These are phyloP conservation scores for Endoconidiophora polonica DNA, from an alignment of 2,329 filamentous ascomycete genomes.

Conservation along the genomic window DNA sequence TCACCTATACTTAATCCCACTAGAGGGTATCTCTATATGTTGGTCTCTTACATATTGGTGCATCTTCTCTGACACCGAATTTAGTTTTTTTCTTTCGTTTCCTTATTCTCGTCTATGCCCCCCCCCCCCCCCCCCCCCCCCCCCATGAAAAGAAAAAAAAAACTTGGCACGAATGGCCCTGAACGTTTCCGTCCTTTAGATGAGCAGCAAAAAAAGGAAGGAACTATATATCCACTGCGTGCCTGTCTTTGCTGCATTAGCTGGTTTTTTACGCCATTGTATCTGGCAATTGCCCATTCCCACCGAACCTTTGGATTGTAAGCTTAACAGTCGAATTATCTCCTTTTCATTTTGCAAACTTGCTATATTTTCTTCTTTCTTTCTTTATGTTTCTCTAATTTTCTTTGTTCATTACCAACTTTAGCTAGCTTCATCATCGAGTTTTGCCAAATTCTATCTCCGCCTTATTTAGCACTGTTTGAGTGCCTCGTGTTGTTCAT, in stretches of 20 bases:
- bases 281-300: conserved; percentile 1
- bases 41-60: background rate
- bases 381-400: background rate
- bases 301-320: background rate
- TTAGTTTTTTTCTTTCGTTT: background rate
- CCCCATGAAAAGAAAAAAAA: too few relatives aligned
- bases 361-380: background rate
- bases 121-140: too few relatives aligned
- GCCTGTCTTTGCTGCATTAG: background rate
- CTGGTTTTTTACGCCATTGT: background rate
- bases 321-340: background rate
- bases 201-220: conserved; percentile 1
- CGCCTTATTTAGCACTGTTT: background rate
- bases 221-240: conserved; percentile 3
- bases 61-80: background rate
- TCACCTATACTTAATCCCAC: background rate
- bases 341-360: background rate
- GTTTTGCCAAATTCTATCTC: background rate
- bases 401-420: background rate
- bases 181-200: background rate
- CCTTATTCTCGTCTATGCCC: background rate
- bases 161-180: conserved; percentile 2
- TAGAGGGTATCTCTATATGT: background rate
- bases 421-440: too few relatives aligned
- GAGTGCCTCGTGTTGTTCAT: background rate